Percentiles rank a stretch among this genome's conserved stretches.
Conservation (phyloP, 805 yeast genomes). For the Candida parachauliodes region DNA sequence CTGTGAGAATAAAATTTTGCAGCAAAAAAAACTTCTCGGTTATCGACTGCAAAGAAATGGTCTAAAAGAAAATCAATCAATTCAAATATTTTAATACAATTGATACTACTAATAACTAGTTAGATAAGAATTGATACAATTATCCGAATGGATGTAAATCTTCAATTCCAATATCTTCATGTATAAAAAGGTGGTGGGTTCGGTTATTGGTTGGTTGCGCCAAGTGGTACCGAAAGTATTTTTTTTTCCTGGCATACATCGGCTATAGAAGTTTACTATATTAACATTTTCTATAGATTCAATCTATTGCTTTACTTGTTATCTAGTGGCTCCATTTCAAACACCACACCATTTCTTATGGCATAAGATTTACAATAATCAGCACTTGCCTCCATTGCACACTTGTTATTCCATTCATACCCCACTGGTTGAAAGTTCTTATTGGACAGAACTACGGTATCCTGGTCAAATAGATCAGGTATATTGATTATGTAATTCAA, state of each 20-base stretch:
- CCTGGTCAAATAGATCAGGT: conserved; percentile 7
- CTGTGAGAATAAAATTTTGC: no score
- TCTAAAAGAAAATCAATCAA: no score
- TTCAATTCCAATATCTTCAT: no score
- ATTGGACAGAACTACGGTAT: conserved; percentile 3
- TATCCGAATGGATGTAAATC: no score
- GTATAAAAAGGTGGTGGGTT: no score
- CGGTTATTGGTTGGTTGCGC: not conserved
- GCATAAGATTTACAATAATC: conserved; percentile 26
- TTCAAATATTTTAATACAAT: no score
- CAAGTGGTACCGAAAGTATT: not conserved
- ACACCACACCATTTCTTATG: conserved; percentile 1
- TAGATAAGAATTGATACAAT: no score
- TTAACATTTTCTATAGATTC: no score
- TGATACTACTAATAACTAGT: no score
- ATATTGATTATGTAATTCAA: conserved; percentile 15
- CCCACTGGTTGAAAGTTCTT: conserved; percentile 7
- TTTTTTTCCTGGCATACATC: not conserved
- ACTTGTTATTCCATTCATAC: conserved; percentile 23
- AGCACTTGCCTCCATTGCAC: conserved; percentile 26
- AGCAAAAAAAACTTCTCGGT: conserved; percentile 1
- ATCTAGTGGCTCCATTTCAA: not conserved
- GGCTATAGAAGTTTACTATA: conserved; percentile 1
- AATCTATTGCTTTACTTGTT: not conserved
- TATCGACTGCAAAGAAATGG: conserved; percentile 5